A percentile compares a stretch with the other conserved stretches of the same genome.
phyloP scores from a whole-genome alignment of 2,329 filamentous ascomycete genomes.

The Laburnicola sp. region DNA sequence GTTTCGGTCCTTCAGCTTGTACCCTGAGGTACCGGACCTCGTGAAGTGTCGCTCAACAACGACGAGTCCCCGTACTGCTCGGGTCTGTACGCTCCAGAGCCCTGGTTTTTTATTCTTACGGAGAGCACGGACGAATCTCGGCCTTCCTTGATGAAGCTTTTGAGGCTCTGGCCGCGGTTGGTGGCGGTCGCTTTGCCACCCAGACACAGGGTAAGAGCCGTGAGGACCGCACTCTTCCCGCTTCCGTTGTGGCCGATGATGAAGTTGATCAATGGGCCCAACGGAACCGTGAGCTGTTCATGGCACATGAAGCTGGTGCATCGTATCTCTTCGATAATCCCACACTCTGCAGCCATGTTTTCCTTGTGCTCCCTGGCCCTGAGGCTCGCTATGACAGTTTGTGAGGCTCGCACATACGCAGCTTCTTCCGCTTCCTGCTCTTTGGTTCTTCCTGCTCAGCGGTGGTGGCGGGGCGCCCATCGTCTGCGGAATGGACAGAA shows the following conservation, averaged over 20 bases:
- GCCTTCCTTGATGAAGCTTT: slow-evolving; percentile 89
- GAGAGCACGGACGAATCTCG: slow-evolving; percentile 70
- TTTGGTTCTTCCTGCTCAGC: not conserved
- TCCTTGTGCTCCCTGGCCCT: slow-evolving; percentile 23
- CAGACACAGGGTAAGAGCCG: slow-evolving; percentile 89
- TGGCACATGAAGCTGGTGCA: slow-evolving; percentile 98
- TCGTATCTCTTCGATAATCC: slow-evolving; percentile 83
- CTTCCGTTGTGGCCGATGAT: slow-evolving; percentile 97
- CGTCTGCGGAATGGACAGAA: slow-evolving; percentile 17
- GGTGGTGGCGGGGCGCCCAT: slow-evolving; percentile 9
- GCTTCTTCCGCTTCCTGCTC: slow-evolving; percentile 20
- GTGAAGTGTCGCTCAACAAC: slow-evolving; percentile 90
- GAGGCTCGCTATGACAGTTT: slow-evolving; percentile 34
- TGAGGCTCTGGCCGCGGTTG: slow-evolving; percentile 86
- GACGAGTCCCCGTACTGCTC: slow-evolving; percentile 84
- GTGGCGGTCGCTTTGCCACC: slow-evolving; percentile 91
- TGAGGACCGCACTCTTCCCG: slow-evolving; percentile 94
- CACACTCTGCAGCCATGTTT: slow-evolving; percentile 77
- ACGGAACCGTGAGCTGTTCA: slow-evolving; percentile 72
- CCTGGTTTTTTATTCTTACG: slow-evolving; percentile 89
- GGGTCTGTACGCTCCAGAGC: slow-evolving; percentile 78
- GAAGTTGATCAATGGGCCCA: slow-evolving; percentile 97
- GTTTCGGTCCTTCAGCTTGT: slow-evolving; percentile 78
- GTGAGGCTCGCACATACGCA: slow-evolving; percentile 33
- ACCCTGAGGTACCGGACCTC: slow-evolving; percentile 72